Percentiles rank a stretch among this genome's conserved stretches.
Evolutionary conservation across 371 early-diverging fungal genomes (phyloP).

Genomic region (Mucor plumbeus): DNA sequence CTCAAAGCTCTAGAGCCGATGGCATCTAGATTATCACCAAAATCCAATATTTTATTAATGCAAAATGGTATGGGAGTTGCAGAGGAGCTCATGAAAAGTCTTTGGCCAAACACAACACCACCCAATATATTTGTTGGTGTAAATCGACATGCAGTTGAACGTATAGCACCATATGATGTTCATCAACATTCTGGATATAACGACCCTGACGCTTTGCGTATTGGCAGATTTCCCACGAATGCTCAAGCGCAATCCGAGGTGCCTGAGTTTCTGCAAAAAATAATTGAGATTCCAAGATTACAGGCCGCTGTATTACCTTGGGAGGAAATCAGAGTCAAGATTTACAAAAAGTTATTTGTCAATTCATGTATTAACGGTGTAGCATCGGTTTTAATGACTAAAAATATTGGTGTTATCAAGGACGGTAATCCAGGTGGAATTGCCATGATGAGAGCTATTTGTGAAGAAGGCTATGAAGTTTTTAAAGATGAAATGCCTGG

Average conservation of each 20-base stretch:
- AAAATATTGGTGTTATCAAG: constrained; percentile 45
- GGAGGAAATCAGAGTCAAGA: constrained; percentile 44
- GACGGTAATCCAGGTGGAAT: constrained; percentile 22
- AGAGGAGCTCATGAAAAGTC: constrained; percentile 49
- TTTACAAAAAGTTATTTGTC: constrained; percentile 62
- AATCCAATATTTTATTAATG: constrained; percentile 54
- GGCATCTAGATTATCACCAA: constrained; percentile 35
- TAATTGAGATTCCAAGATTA: constrained; percentile 35
- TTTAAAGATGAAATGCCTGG: constrained; percentile 36
- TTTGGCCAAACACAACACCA: constrained; percentile 31
- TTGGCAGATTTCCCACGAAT: constrained; percentile 33
- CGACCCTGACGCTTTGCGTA: constrained; percentile 39
- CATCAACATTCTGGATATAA: constrained; percentile 55
- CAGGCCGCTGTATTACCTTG: constrained; percentile 35
- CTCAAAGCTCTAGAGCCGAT: constrained; percentile 47
- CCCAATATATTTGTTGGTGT: constrained; percentile 58
- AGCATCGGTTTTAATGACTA: constrained; percentile 50
- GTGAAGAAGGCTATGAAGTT: constrained; percentile 36
- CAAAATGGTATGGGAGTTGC: constrained; percentile 73
- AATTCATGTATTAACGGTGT: constrained; percentile 65
- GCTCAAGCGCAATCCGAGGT: constrained; percentile 13
- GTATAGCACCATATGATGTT: constrained; percentile 46
- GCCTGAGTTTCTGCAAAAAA: constrained; percentile 23
- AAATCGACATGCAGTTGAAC: constrained; percentile 58
- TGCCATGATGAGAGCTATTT: constrained; percentile 28